Evolutionary conservation across 345 rosid species (phyloP).

Genomic region (Gossypium mustelinum): DNA sequence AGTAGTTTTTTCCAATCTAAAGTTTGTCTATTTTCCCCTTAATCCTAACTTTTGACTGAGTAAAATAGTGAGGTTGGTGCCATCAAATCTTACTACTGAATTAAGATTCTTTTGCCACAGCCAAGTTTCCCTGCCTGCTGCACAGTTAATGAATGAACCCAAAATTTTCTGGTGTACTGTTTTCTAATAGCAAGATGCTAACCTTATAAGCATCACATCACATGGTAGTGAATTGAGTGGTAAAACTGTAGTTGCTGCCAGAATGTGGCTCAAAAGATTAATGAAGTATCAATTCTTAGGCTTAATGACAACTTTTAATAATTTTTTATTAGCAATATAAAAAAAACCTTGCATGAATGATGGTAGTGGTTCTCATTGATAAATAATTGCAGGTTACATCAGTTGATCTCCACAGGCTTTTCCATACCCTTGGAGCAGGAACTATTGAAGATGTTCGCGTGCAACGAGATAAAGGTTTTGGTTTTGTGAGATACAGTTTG

Average conservation of each 20-base stretch:
- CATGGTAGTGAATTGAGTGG: neutral
- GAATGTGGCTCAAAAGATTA: neutral
- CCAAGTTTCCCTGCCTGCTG: neutral
- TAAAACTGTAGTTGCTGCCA: neutral
- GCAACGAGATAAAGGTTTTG: conserved; percentile 92
- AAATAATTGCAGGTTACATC: conserved; percentile 56
- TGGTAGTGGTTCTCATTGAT: neutral
- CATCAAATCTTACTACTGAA: too few relatives aligned
- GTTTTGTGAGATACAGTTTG: conserved; percentile 77
- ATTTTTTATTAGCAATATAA: neutral
- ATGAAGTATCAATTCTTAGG: neutral
- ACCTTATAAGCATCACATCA: neutral
- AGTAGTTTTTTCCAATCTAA: neutral
- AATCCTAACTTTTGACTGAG: neutral
- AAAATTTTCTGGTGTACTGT: conserved; percentile 2
- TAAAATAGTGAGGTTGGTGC: neutral
- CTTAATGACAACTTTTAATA: neutral
- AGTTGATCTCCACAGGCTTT: conserved; percentile 69
- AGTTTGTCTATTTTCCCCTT: neutral
- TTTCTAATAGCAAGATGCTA: neutral
- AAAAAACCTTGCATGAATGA: neutral
- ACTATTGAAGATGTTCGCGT: conserved; percentile 89
- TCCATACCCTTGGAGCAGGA: conserved; percentile 72
- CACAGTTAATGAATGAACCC: too few relatives aligned
- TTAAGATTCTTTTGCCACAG: neutral